phyloP scores from a whole-genome alignment of 768 basidiomycete species.

The Naganishia randhawae region DNA sequence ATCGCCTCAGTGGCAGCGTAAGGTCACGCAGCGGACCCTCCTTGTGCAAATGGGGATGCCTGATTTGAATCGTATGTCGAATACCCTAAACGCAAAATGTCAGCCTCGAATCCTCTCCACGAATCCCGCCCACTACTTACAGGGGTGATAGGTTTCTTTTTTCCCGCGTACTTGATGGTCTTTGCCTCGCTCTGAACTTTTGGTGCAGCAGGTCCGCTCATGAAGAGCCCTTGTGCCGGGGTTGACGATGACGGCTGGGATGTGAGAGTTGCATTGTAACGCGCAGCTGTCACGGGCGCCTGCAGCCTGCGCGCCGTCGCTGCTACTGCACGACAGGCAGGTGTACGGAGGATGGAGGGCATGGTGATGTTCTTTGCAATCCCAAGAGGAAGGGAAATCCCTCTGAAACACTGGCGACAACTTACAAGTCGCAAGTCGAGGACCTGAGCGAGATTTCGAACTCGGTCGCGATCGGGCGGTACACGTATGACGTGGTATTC shows the following conservation, averaged over 20 bases:
- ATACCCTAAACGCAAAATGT: slow-evolving; percentile 53
- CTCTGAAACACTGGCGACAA: not conserved
- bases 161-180: slow-evolving; percentile 44
- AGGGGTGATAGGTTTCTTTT: slow-evolving; percentile 43
- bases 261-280: slow-evolving; percentile 10
- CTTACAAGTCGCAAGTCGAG: not conserved
- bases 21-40: slow-evolving; percentile 80
- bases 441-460: not conserved
- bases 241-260: slow-evolving; percentile 1
- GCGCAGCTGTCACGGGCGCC: not conserved
- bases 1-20: slow-evolving; percentile 74
- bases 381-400: not conserved
- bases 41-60: slow-evolving; percentile 75
- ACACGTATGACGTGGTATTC: not conserved
- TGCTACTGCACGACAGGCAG: not conserved
- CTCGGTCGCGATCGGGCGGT: not conserved
- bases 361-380: not conserved
- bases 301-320: not conserved
- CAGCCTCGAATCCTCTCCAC: not conserved
- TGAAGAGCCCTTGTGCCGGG: slow-evolving; percentile 21
- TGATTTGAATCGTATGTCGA: slow-evolving; percentile 78
- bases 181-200: slow-evolving; percentile 33
- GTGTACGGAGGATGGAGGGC: slow-evolving; percentile 1
- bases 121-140: not conserved
- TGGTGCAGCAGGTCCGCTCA: slow-evolving; percentile 31